Conservation (phyloP, 352 stramenopile species). For the Phytopythium cucurbitacearum region DNA sequence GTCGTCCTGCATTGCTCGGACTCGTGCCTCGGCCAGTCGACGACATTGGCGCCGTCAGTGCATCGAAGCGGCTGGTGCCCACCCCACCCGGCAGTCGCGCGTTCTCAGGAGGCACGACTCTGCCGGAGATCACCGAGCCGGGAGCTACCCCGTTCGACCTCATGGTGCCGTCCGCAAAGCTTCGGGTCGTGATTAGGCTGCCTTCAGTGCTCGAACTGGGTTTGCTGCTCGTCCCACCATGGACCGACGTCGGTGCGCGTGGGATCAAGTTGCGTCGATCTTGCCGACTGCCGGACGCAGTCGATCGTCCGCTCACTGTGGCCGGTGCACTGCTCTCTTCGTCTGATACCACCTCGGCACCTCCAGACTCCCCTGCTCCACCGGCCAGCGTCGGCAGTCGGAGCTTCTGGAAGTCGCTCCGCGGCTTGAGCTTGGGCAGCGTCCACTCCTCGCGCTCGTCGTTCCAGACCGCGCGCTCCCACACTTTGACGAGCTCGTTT, state of each 20-base stretch:
- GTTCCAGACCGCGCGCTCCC: constrained; percentile 79
- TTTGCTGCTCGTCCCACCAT: constrained; percentile 6
- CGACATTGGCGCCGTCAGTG: constrained; percentile 12
- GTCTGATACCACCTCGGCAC: constrained; percentile 56
- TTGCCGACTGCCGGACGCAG: constrained; percentile 2
- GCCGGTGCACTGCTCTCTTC: constrained; percentile 25
- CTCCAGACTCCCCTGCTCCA: constrained; percentile 37
- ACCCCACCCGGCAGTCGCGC: constrained; percentile 23
- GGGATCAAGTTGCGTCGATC: constrained; percentile 5
- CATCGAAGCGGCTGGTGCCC: constrained; percentile 9
- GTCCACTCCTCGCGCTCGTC: constrained; percentile 81
- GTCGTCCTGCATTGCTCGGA: not conserved
- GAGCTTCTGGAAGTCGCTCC: constrained; percentile 79
- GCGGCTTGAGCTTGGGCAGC: constrained; percentile 67
- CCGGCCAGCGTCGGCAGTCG: constrained; percentile 53
- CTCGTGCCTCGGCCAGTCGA: not conserved
- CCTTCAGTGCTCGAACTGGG: constrained; percentile 18
- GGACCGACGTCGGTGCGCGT: not conserved
- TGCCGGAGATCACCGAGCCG: constrained; percentile 1
- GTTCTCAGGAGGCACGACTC: constrained; percentile 21
- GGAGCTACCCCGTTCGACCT: too few relatives aligned
- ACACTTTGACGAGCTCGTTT: constrained; percentile 86
- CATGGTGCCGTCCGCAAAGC: not conserved
- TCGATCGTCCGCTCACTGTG: constrained; percentile 1
- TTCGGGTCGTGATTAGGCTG: constrained; percentile 6